Evolutionary conservation across 2,329 filamentous ascomycete genomes (phyloP).

Genomic region (Calonectria leucothoes): DNA sequence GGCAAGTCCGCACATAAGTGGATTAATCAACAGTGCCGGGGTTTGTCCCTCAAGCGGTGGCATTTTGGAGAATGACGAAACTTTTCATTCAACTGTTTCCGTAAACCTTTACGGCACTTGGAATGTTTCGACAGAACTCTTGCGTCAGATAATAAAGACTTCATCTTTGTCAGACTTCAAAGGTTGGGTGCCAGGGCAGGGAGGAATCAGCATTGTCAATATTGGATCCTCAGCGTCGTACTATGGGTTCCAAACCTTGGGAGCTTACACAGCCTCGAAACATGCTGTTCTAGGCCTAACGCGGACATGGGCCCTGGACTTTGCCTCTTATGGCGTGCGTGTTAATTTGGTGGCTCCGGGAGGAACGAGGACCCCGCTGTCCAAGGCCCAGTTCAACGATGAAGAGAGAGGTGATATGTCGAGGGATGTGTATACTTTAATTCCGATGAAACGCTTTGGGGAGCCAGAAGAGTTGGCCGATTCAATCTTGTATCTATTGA

Average conservation of each 20-base stretch:
- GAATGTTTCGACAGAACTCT: neutral
- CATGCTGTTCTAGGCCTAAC: conserved; percentile 4
- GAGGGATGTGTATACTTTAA: neutral
- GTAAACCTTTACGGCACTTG: conserved; percentile 9
- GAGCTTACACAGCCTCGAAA: neutral
- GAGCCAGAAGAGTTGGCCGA: neutral
- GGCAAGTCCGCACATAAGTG: neutral
- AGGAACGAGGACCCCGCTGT: neutral
- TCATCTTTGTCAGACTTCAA: neutral
- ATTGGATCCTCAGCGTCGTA: neutral
- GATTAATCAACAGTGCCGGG: neutral
- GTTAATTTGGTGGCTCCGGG: conserved; percentile 4
- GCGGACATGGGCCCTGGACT: conserved; percentile 1
- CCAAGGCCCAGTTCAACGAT: neutral
- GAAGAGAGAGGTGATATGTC: neutral
- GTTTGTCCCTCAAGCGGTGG: neutral
- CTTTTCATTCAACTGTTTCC: neutral
- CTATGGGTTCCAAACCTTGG: neutral
- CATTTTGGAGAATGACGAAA: neutral
- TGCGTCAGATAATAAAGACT: neutral
- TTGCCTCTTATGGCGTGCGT: neutral
- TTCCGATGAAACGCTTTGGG: neutral
- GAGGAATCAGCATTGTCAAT: neutral
- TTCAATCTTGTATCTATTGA: neutral
- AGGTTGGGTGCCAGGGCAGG: neutral